Base-by-base conservation (phyloP, 2,329 filamentous ascomycete genomes). In the Bipolaris gigantea region DNA sequence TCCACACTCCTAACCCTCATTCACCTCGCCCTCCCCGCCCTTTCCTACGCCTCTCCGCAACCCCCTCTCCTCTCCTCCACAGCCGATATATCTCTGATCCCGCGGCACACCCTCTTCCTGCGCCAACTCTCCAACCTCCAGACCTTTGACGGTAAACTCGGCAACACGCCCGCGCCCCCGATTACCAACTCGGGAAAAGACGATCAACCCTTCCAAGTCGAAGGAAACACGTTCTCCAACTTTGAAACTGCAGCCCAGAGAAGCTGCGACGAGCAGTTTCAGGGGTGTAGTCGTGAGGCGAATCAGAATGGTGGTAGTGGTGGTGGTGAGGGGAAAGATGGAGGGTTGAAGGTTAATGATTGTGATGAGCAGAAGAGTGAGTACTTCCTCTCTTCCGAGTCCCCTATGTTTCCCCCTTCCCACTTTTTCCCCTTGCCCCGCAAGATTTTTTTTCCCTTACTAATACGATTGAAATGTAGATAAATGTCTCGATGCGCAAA, bases 251-350 rank as follows among this genome's bases (percentile, higher is more conserved):
- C 86, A 16, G 76, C 80, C 34, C 80, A 86, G 73, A 78, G 86
- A 42, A 81, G 83, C 23, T 89, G 86, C 65, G 80, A 85, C 57
- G 80, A 84, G 43, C 84, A 88, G 76, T 82, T 84, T 71, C 85
- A 86, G 66, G 72, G 70, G 7, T 89, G 86, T 68, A 75, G 79
- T 30, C 11, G 59, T 30, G 41, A 45, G 45, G 71, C 71, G 38
- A 75, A 85, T 60, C 33, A n/a, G 15, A 34, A 33, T 5, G 43
- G 47, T 3, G 44, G 52, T 15, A 34, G 27, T 5, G 43, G 47
- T 3, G 44, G 52, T 15, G 45, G 30, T 23, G 34, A 44, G 5
- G 49, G 53, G 2, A 56, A 55, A 15, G 45, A 50, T 27, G 50
- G 44, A 4, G 52, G 56, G 9, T 50, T 64, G 40, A 66, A 53